Evolutionary conservation across 2,329 filamentous ascomycete genomes (phyloP).

Genomic region (Emergomyces africanus): DNA sequence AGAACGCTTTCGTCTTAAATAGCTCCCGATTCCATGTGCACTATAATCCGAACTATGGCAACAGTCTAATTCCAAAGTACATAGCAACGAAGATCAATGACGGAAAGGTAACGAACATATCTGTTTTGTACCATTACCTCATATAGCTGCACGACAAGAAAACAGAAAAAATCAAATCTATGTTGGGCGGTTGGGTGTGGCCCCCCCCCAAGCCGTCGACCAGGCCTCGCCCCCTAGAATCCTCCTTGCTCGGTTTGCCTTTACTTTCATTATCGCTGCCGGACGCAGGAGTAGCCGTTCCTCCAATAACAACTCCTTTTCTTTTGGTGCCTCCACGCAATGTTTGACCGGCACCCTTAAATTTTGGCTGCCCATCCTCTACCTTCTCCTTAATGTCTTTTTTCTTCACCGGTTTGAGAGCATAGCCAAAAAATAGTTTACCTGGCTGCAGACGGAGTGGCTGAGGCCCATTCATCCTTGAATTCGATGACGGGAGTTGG

Average conservation of each 20-base stretch:
- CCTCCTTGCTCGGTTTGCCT: conserved; percentile 10
- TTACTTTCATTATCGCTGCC: conserved; percentile 22
- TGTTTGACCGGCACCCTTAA: conserved; percentile 75
- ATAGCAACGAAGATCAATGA: not conserved
- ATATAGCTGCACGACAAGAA: not conserved
- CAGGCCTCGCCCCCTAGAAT: conserved; percentile 1
- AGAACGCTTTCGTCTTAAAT: too few relatives aligned
- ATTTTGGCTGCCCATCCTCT: conserved; percentile 52
- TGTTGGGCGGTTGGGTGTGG: conserved; percentile 4
- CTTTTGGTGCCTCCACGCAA: conserved; percentile 49
- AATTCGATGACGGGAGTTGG: conserved; percentile 30
- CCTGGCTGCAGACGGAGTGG: conserved; percentile 73
- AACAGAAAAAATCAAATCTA: not conserved
- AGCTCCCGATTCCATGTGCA: not conserved
- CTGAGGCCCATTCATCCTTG: conserved; percentile 64
- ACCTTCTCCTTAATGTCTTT: conserved; percentile 50
- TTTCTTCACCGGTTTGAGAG: conserved; percentile 77
- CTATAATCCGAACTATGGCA: not conserved
- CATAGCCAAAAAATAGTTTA: conserved; percentile 94
- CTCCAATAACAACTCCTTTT: conserved; percentile 31
- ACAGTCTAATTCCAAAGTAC: not conserved
- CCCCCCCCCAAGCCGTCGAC: conserved; percentile 4
- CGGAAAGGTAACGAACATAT: not conserved
- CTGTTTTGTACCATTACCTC: not conserved
- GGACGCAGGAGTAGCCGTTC: conserved; percentile 24